A percentile compares a stretch with the other conserved stretches of the same genome.
phyloP scores from a whole-genome alignment of 2,329 filamentous ascomycete species.

The Colletotrichum sp. region DNA sequence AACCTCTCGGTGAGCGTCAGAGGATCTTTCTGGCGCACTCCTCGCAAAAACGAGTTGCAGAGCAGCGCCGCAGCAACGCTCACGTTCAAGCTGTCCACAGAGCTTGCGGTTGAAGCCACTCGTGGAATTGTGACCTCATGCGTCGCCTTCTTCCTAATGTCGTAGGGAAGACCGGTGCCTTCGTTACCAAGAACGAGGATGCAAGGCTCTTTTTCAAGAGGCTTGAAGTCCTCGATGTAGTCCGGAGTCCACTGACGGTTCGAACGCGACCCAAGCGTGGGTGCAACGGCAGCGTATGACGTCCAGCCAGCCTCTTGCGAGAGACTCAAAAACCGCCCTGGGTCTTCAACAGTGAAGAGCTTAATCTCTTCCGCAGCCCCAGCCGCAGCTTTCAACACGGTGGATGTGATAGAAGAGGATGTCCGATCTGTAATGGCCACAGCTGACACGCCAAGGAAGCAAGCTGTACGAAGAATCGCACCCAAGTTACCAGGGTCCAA shows the following conservation, averaged over 20 bases:
- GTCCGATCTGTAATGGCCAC: slow-evolving; percentile 77
- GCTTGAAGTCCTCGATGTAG: slow-evolving; percentile 53
- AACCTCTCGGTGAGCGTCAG: slow-evolving; percentile 35
- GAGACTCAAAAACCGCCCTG: slow-evolving; percentile 70
- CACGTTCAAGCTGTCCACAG: slow-evolving; percentile 91
- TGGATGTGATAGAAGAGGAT: slow-evolving; percentile 75
- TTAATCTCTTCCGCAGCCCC: slow-evolving; percentile 84
- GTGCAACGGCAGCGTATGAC: slow-evolving; percentile 76
- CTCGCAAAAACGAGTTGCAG: slow-evolving; percentile 69
- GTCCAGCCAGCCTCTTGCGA: slow-evolving; percentile 79
- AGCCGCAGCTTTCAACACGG: slow-evolving; percentile 85
- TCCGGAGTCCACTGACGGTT: slow-evolving; percentile 50
- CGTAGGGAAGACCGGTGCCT: slow-evolving; percentile 72
- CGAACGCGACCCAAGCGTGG: slow-evolving; percentile 36
- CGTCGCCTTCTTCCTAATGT: slow-evolving; percentile 70
- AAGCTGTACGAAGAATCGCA: slow-evolving; percentile 84
- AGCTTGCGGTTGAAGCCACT: slow-evolving; percentile 52
- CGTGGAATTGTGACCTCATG: slow-evolving; percentile 68
- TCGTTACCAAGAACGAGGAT: slow-evolving; percentile 86
- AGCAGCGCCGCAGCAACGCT: slow-evolving; percentile 85
- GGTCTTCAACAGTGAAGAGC: slow-evolving; percentile 72
- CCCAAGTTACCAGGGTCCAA: slow-evolving; percentile 91
- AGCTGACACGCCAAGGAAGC: slow-evolving; percentile 89
- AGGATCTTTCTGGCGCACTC: slow-evolving; percentile 24
- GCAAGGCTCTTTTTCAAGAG: slow-evolving; percentile 66